Conservation (phyloP, 257 asterid genomes). For the Solanum neorickii region DNA sequence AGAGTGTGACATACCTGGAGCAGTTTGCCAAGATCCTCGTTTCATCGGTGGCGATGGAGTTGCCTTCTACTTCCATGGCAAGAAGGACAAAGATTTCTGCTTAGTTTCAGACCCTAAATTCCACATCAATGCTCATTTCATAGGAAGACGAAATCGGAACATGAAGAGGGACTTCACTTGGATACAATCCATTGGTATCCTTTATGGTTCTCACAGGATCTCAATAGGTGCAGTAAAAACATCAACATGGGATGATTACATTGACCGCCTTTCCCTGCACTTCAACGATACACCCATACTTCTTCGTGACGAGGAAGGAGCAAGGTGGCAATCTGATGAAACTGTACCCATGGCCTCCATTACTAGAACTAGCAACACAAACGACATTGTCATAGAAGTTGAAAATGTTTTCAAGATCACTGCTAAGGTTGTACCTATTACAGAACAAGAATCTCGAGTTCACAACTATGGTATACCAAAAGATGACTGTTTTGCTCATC, state of each 20-base stretch:
- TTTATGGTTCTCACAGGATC: neutral
- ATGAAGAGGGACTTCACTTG: slow-evolving; percentile 9
- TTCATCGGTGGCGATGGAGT: neutral
- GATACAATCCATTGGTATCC: slow-evolving; percentile 4
- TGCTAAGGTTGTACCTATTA: slow-evolving; percentile 11
- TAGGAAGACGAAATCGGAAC: slow-evolving; percentile 1
- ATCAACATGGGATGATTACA: slow-evolving; percentile 1
- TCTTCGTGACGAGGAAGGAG: neutral
- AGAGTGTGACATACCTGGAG: neutral
- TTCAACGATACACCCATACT: neutral
- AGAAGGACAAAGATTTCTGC: neutral
- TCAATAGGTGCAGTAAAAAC: neutral
- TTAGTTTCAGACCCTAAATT: neutral
- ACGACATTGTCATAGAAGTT: neutral
- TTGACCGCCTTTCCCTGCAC: neutral
- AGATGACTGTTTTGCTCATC: slow-evolving; percentile 14
- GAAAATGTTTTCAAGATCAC: slow-evolving; percentile 1
- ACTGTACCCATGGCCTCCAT: neutral
- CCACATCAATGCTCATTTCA: slow-evolving; percentile 11
- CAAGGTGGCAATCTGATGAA: slow-evolving; percentile 1
- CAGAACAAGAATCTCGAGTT: slow-evolving; percentile 5
- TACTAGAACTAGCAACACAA: neutral
- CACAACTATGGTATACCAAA: slow-evolving; percentile 4
- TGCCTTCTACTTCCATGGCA: neutral
- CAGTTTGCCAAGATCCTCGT: neutral